Conservation (phyloP, 352 stramenopile species). For the Globisporangium perplexum region DNA sequence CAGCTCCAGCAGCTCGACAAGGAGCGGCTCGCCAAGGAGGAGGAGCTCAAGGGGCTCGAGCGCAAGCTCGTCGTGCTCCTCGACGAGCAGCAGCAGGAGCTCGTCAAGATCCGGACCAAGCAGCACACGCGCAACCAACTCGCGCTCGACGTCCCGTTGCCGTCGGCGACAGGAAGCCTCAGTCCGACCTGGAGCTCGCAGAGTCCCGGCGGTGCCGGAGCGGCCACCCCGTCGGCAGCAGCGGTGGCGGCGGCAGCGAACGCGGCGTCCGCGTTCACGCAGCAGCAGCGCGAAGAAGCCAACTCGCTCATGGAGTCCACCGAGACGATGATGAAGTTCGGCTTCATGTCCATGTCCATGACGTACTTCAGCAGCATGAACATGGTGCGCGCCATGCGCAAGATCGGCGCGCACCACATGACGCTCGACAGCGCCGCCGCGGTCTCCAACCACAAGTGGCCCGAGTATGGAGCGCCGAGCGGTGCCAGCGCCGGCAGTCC, state of each 20-base stretch:
- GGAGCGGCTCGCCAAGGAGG: constrained; percentile 87
- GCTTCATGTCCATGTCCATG: constrained; percentile 97
- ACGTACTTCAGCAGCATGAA: constrained; percentile 97
- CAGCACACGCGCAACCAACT: constrained; percentile 45
- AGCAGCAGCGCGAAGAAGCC: constrained; percentile 87
- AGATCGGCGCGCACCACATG: constrained; percentile 89
- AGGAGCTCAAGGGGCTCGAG: constrained; percentile 91
- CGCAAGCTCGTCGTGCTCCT: constrained; percentile 93
- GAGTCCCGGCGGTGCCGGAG: background rate
- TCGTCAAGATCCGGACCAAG: constrained; percentile 67
- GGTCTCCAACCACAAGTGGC: constrained; percentile 57
- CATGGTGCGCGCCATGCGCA: constrained; percentile 96
- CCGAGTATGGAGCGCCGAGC: constrained; percentile 26
- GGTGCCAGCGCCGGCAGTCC: constrained; percentile 3
- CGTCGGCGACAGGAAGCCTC: background rate
- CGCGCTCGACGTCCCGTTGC: constrained; percentile 33
- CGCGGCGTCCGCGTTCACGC: constrained; percentile 33
- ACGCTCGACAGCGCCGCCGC: constrained; percentile 78
- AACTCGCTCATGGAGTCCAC: constrained; percentile 93
- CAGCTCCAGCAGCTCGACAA: constrained; percentile 85
- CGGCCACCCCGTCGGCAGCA: background rate
- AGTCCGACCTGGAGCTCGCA: constrained; percentile 14
- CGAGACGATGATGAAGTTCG: constrained; percentile 98
- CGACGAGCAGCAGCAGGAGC: constrained; percentile 92
- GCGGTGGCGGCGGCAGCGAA: constrained; percentile 9